Percentiles rank a stretch among this genome's conserved stretches.
These are phyloP conservation scores for Aspergillus steynii DNA, from an alignment of 495 filamentous ascomycete species.

Conservation along the genomic window DNA sequence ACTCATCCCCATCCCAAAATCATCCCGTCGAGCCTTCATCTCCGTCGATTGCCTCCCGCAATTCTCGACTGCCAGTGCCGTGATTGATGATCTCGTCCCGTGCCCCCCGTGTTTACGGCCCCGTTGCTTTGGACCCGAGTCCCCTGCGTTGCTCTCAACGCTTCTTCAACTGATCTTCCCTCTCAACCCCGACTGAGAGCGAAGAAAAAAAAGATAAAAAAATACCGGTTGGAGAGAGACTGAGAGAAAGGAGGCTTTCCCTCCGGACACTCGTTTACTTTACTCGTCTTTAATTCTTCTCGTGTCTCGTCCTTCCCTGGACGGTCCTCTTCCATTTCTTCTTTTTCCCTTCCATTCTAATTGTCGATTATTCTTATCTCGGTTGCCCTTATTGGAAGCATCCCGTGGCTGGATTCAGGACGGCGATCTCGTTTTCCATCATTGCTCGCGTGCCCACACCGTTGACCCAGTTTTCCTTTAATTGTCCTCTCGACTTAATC, in stretches of 20 bases:
- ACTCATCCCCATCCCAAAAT: constrained; percentile 40
- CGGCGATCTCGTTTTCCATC: constrained; percentile 4
- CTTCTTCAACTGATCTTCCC: constrained; percentile 25
- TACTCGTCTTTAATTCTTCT: constrained; percentile 25
- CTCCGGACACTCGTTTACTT: constrained; percentile 51
- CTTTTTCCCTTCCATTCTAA: constrained; percentile 4
- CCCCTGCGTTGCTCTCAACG: constrained; percentile 33
- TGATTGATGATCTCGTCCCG: constrained; percentile 31
- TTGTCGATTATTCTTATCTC: not conserved
- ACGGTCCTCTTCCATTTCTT: constrained; percentile 7
- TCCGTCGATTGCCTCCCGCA: constrained; percentile 25
- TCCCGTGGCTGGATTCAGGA: constrained; percentile 1
- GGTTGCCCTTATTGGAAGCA: not conserved
- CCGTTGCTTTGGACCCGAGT: constrained; percentile 31
- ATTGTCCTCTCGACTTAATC: constrained; percentile 1
- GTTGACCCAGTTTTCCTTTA: constrained; percentile 10
- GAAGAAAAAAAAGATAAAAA: constrained; percentile 43
- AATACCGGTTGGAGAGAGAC: constrained; percentile 28
- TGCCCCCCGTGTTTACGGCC: constrained; percentile 16
- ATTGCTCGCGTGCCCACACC: constrained; percentile 18
- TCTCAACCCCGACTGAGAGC: constrained; percentile 33
- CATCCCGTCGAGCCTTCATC: constrained; percentile 27
- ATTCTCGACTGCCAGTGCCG: constrained; percentile 14
- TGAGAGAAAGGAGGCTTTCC: constrained; percentile 49
- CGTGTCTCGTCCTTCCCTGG: constrained; percentile 13